Evolutionary conservation across 2,329 filamentous ascomycete species (phyloP).

Genomic region (Fusarium hainanense): DNA sequence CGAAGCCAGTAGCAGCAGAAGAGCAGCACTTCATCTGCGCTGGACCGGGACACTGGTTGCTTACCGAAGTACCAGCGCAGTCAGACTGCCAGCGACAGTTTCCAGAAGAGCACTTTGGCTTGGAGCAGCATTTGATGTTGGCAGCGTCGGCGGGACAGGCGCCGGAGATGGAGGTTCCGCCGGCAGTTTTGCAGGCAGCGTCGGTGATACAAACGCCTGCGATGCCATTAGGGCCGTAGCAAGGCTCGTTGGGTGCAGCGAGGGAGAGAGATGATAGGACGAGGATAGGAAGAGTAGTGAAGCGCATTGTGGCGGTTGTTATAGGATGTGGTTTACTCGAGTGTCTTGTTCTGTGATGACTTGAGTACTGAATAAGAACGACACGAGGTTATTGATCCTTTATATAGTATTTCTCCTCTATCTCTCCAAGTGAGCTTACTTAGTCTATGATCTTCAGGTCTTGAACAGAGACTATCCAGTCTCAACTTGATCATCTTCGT

Average conservation of each 20-base stretch:
- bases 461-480: constrained; percentile 1
- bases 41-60: constrained; percentile 54
- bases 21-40: constrained; percentile 54
- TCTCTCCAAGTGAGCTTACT: not conserved
- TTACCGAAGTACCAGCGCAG: constrained; percentile 48
- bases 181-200: constrained; percentile 49
- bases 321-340: not conserved
- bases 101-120: constrained; percentile 51
- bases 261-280: constrained; percentile 31
- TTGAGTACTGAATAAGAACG: not conserved
- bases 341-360: not conserved
- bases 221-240: constrained; percentile 43
- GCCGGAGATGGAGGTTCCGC: constrained; percentile 53
- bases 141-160: constrained; percentile 53
- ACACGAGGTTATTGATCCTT: not conserved
- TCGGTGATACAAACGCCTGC: constrained; percentile 55
- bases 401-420: constrained; percentile 5
- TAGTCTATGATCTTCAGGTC: not conserved
- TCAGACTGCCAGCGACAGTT: constrained; percentile 55
- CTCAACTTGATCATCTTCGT: constrained; percentile 26
- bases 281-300: constrained; percentile 13
- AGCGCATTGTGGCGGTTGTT: constrained; percentile 35
- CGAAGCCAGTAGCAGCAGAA: constrained; percentile 47
- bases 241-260: constrained; percentile 49
- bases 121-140: constrained; percentile 57